Evolutionary conservation across 768 basidiomycete species (phyloP).

Genomic region (Roridomyces roridus): DNA sequence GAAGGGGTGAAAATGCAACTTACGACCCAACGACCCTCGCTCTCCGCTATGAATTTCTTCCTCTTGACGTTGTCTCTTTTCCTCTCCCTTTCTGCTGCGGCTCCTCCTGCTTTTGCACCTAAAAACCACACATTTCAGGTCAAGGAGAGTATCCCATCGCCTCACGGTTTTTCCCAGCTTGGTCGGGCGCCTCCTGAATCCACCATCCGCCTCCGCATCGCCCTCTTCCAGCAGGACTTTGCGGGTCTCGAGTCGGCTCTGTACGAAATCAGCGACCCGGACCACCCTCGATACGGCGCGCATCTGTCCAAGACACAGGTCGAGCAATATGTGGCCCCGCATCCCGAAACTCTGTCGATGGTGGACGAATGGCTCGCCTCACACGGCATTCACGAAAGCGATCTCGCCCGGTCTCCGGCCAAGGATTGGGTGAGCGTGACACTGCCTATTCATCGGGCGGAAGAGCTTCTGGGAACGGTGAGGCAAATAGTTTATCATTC

Average conservation of each 20-base stretch:
- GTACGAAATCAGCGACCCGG: slow-evolving; percentile 64
- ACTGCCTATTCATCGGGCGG: slow-evolving; percentile 63
- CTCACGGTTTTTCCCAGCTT: slow-evolving; percentile 53
- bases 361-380: slow-evolving; percentile 69
- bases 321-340: slow-evolving; percentile 65
- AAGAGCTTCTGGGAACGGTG: slow-evolving; percentile 77
- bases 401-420: slow-evolving; percentile 62
- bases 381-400: slow-evolving; percentile 56
- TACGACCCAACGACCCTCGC: slow-evolving; percentile 8
- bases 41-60: slow-evolving; percentile 15
- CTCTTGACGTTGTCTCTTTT: slow-evolving; percentile 25
- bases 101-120: slow-evolving; percentile 25
- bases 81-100: slow-evolving; percentile 28
- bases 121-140: slow-evolving; percentile 35
- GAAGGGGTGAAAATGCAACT: slow-evolving; percentile 21
- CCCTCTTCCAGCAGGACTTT: slow-evolving; percentile 60
- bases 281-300: slow-evolving; percentile 58
- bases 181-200: slow-evolving; percentile 50
- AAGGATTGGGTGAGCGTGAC: slow-evolving; percentile 72
- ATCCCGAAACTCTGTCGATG: slow-evolving; percentile 52
- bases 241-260: slow-evolving; percentile 54
- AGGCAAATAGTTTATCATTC: slow-evolving; percentile 24
- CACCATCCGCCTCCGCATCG: slow-evolving; percentile 62
- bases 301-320: slow-evolving; percentile 71
- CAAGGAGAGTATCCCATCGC: slow-evolving; percentile 57